A percentile compares a stretch with the other conserved stretches of the same genome.
These are phyloP conservation scores for Coprinopsis strossmayeri DNA, from an alignment of 768 basidiomycete species.

Conservation along the genomic window DNA sequence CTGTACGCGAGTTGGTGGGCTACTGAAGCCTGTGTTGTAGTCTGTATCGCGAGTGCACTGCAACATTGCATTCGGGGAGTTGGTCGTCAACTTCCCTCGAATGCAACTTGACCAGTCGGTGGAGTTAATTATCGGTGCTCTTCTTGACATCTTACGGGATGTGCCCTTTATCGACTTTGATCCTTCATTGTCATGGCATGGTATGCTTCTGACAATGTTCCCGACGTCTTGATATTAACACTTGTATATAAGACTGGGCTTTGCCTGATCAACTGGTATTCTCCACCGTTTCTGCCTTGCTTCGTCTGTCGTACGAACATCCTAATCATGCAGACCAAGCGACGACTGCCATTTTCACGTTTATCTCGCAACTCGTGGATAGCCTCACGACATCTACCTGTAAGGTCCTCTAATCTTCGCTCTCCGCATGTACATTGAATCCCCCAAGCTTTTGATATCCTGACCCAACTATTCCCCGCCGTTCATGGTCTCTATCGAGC, in stretches of 20 bases:
- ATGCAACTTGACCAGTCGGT: constrained; percentile 46
- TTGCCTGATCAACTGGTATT: constrained; percentile 80
- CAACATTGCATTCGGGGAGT: constrained; percentile 79
- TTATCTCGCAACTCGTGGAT: constrained; percentile 51
- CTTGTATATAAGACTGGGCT: constrained; percentile 62
- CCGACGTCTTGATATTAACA: neutral
- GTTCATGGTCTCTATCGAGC: constrained; percentile 86
- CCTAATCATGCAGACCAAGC: constrained; percentile 41
- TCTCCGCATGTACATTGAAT: neutral
- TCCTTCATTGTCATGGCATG: constrained; percentile 71
- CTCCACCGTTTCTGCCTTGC: constrained; percentile 69
- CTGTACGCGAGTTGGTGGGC: neutral
- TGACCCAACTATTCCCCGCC: constrained; percentile 73
- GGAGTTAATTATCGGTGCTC: constrained; percentile 47
- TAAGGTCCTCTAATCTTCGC: constrained; percentile 28
- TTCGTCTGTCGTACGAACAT: constrained; percentile 56
- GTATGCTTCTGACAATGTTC: constrained; percentile 29
- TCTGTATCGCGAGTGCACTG: constrained; percentile 67
- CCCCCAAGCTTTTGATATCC: constrained; percentile 54
- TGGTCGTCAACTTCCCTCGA: constrained; percentile 55
- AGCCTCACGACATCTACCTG: constrained; percentile 48
- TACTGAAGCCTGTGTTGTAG: too few relatives aligned
- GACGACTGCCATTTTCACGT: constrained; percentile 53
- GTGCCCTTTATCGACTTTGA: constrained; percentile 77
- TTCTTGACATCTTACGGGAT: constrained; percentile 64